A percentile compares a stretch with the other conserved stretches of the same genome.
Conservation (phyloP, 2,329 filamentous ascomycete species). For the Aspergillus persii region DNA sequence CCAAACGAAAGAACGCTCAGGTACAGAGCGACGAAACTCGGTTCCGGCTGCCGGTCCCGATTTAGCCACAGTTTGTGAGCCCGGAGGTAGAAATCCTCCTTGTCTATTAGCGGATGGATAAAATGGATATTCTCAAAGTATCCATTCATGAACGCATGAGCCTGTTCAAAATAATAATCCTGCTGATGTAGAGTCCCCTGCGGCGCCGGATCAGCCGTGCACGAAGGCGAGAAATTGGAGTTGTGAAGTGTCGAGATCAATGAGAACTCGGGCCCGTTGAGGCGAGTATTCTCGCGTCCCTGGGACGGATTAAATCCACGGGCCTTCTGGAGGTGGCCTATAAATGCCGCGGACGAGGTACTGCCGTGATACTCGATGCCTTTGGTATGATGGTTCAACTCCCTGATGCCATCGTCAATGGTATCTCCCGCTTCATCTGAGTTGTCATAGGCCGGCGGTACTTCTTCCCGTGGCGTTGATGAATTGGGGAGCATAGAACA, state of each 20-base stretch:
- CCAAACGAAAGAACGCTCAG: constrained; percentile 49
- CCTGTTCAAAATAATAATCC: constrained; percentile 46
- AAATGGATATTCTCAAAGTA: constrained; percentile 52
- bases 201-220: constrained; percentile 20
- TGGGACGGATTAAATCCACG: constrained; percentile 22
- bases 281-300: constrained; percentile 6
- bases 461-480: constrained; percentile 18
- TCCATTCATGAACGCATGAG: constrained; percentile 46
- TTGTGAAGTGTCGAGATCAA: constrained; percentile 49
- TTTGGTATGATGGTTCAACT: constrained; percentile 47
- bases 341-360: constrained; percentile 47
- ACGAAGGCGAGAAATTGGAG: constrained; percentile 40
- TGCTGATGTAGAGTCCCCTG: constrained; percentile 23
- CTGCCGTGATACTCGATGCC: constrained; percentile 51
- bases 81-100: constrained; percentile 43
- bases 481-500: constrained; percentile 23
- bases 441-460: constrained; percentile 14
- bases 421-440: constrained; percentile 26
- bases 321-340: constrained; percentile 42
- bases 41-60: constrained; percentile 25
- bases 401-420: constrained; percentile 40
- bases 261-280: constrained; percentile 31
- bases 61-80: constrained; percentile 47
- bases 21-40: constrained; percentile 49
- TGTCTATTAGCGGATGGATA: constrained; percentile 50